Conservation (phyloP, 2,329 filamentous ascomycete genomes). For the Pseudogymnoascus sp. region DNA sequence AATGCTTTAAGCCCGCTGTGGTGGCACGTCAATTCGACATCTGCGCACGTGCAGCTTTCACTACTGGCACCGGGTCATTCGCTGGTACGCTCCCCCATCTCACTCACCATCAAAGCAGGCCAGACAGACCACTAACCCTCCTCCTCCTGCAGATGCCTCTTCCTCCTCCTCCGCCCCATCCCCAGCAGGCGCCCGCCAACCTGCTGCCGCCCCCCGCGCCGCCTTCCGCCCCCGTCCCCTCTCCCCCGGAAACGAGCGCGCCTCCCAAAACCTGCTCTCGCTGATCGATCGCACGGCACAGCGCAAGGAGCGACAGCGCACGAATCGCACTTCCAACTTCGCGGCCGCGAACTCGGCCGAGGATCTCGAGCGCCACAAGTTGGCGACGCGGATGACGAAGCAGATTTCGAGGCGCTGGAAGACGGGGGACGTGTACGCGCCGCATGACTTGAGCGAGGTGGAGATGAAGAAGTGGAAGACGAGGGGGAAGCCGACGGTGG, state of each 20-base stretch:
- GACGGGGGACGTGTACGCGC: conserved; percentile 78
- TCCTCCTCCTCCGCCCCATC: not conserved
- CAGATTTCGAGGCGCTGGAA: conserved; percentile 66
- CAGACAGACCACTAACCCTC: not conserved
- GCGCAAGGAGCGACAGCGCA: not conserved
- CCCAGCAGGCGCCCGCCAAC: not conserved
- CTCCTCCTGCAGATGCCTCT: not conserved
- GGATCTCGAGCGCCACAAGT: conserved; percentile 12
- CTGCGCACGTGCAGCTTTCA: conserved; percentile 18
- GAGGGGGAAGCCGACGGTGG: conserved; percentile 44
- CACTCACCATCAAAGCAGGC: conserved; percentile 6
- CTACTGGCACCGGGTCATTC: conserved; percentile 17
- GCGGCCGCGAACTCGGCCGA: not conserved
- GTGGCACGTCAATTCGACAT: conserved; percentile 11
- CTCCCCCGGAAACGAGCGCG: not conserved
- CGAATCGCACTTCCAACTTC: not conserved
- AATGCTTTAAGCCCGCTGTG: conserved; percentile 22
- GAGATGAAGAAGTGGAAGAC: conserved; percentile 78
- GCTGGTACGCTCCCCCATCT: conserved; percentile 18
- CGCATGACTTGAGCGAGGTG: conserved; percentile 69
- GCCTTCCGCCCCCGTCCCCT: conserved; percentile 10
- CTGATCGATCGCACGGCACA: not conserved
- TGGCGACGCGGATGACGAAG: conserved; percentile 45
- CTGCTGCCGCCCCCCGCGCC: conserved; percentile 8
- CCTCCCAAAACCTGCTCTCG: not conserved